phyloP scores from a whole-genome alignment of 805 yeast genomes.

The Dipodascus albidus region DNA sequence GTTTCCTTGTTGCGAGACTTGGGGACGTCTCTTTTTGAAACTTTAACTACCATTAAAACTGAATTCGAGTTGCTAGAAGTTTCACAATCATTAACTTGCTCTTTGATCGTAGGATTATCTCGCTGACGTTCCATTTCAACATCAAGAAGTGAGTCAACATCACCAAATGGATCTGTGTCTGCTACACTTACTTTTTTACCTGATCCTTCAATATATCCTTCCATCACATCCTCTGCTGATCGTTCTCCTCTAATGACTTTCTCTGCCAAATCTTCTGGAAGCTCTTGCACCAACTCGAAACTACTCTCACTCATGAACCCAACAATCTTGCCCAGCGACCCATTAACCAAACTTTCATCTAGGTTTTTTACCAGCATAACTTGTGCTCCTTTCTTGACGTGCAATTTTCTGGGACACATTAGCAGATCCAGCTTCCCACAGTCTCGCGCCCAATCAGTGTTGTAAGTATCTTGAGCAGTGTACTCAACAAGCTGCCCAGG shows the following conservation, averaged over 20 bases:
- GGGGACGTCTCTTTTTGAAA: not conserved
- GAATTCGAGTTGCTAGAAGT: not conserved
- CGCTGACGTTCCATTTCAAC: constrained; percentile 6
- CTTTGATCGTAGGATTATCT: not conserved
- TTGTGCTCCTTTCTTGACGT: constrained; percentile 76
- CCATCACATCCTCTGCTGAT: constrained; percentile 12
- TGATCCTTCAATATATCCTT: not conserved
- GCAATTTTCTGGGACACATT: constrained; percentile 58
- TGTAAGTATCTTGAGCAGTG: constrained; percentile 35
- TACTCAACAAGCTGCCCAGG: constrained; percentile 37
- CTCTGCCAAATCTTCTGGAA: constrained; percentile 2
- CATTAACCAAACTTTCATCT: constrained; percentile 74
- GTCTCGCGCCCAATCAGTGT: constrained; percentile 15
- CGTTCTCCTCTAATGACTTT: constrained; percentile 7
- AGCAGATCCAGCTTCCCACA: constrained; percentile 40
- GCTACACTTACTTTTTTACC: constrained; percentile 9
- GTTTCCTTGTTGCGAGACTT: not conserved
- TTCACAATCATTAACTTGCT: too few relatives aligned
- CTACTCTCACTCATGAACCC: constrained; percentile 34
- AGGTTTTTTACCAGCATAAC: constrained; percentile 86
- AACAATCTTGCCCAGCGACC: constrained; percentile 71
- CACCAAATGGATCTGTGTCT: constrained; percentile 5
- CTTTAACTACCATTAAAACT: constrained; percentile 2
- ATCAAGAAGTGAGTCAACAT: constrained; percentile 15
- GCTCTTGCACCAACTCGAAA: constrained; percentile 10